Evolutionary conservation across 2,329 filamentous ascomycete species (phyloP), one percentile per base, ranked within the genome.

Genomic region (Fusarium napiforme): DNA sequence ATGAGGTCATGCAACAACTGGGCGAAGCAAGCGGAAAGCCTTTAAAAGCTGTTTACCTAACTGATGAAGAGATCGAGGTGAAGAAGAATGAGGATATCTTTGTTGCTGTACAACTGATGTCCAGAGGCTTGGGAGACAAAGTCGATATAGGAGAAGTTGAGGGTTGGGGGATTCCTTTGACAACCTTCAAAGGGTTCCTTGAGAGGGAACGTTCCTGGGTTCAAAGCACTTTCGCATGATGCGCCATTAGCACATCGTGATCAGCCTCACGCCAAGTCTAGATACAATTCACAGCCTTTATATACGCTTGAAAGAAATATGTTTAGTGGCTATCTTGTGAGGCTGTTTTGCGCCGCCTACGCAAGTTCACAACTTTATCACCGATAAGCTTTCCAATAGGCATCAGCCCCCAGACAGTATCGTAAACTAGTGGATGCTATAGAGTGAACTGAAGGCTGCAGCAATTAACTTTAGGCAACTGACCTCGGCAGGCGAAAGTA

Each of bases 21-120:
- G 47, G 32, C 3, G 32, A 55, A 39, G 64, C 19, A 3, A 40
- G 30, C 11, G 42, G 47, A 19, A 62, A 23, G 11, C 21, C 30
- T 2, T 23, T 63, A 0, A 50, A 10, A 9, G n/a, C 7, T 14
- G 11, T 37, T 3, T 69, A 63, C 9, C 4, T 69, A 8, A n/a
- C 42, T 0, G 9, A 55, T 2, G n/a, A 39, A 0, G 46, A 55
- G 18, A 63, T 68, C 3, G 32, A 36, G 11, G 32, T 5, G n/a
- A 68, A 55, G 32, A 42, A 32, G 7, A 18, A 30, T 9, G 21
- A 39, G 11, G 57, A 56, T 26, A 16, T 61, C 4, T 67, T 61
- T 19, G 26, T 67, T 28, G 23, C 23, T 10, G 21, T 67, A 14
- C 63, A 68, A 15, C 12, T 53, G 4, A 61, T 62, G 36, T 28